Evolutionary conservation across 257 asterid genomes (phyloP).

Genomic region (Sherardia arvensis): DNA sequence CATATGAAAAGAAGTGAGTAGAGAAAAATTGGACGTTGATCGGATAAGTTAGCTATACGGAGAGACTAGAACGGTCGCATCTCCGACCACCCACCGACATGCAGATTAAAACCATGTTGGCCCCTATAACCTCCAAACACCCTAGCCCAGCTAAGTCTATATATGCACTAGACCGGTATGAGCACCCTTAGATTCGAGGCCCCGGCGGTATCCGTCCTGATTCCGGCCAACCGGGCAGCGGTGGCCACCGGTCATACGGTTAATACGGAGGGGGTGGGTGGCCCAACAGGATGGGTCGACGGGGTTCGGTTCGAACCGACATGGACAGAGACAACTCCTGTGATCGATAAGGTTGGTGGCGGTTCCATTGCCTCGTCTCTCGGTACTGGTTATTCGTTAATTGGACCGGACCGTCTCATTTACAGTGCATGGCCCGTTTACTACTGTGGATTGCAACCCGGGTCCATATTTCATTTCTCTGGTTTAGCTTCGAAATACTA

Average conservation of each 20-base stretch:
- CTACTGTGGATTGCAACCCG: background rate
- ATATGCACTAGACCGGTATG: background rate
- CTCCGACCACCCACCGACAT: constrained; percentile 37
- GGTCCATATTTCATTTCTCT: too few species aligned
- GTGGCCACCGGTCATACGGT: constrained; percentile 11
- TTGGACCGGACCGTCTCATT: background rate
- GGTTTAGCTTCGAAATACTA: too few species aligned
- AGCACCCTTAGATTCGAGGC: background rate
- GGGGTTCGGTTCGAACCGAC: constrained; percentile 19
- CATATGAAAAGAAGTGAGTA: constrained; percentile 10
- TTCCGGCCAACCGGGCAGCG: background rate
- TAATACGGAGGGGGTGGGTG: constrained; percentile 9
- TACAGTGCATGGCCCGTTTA: background rate
- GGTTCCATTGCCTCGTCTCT: background rate
- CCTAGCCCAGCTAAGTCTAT: background rate
- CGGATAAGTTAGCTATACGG: background rate
- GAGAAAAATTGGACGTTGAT: background rate
- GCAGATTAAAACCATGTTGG: constrained; percentile 18
- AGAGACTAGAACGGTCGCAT: constrained; percentile 1
- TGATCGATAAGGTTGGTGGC: constrained; percentile 17
- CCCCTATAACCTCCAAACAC: constrained; percentile 5
- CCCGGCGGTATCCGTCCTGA: background rate
- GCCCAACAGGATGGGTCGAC: constrained; percentile 13
- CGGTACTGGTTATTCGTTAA: constrained; percentile 17
- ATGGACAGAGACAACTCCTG: constrained; percentile 23